Percentiles rank a stretch among this genome's conserved stretches.
These are phyloP conservation scores for Blumeria hordei DNA, from an alignment of 2,329 filamentous ascomycete genomes.

Conservation along the genomic window DNA sequence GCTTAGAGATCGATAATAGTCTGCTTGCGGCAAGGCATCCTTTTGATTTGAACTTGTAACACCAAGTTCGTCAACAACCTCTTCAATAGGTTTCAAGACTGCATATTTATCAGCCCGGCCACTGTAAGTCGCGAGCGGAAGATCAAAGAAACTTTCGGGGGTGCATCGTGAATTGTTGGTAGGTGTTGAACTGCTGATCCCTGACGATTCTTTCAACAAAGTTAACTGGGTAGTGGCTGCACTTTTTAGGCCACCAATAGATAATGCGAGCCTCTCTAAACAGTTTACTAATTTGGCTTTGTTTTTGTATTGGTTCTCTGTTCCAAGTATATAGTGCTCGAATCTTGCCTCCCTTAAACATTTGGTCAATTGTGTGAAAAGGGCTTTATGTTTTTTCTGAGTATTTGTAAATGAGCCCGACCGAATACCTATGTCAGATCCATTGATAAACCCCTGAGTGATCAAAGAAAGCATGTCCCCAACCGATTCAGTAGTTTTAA, in stretches of 20 bases:
- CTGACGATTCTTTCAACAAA: conserved; percentile 39
- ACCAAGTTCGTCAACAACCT: conserved; percentile 31
- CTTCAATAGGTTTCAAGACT: conserved; percentile 35
- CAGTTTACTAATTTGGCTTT: conserved; percentile 64
- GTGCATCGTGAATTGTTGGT: conserved; percentile 2
- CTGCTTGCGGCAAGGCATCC: no score
- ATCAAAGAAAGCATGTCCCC: conserved; percentile 65
- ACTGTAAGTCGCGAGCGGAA: conserved; percentile 7
- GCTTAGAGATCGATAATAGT: neutral
- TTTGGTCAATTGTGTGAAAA: conserved; percentile 47
- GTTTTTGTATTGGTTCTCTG: conserved; percentile 53
- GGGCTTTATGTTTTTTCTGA: conserved; percentile 36
- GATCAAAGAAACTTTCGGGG: conserved; percentile 3
- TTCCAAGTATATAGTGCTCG: conserved; percentile 65
- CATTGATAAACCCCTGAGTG: conserved; percentile 60
- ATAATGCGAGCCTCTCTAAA: conserved; percentile 65
- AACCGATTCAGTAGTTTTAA: conserved; percentile 47
- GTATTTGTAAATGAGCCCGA: conserved; percentile 39
- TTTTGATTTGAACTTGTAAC: conserved; percentile 13
- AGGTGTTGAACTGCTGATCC: conserved; percentile 6
- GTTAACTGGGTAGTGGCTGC: conserved; percentile 76
- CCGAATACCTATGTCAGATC: conserved; percentile 53
- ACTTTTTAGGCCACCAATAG: conserved; percentile 72
- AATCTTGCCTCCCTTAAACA: conserved; percentile 68
- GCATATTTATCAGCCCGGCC: conserved; percentile 20